phyloP scores from a whole-genome alignment of 73 alveolate genomes.

The Effrenium voratum region DNA sequence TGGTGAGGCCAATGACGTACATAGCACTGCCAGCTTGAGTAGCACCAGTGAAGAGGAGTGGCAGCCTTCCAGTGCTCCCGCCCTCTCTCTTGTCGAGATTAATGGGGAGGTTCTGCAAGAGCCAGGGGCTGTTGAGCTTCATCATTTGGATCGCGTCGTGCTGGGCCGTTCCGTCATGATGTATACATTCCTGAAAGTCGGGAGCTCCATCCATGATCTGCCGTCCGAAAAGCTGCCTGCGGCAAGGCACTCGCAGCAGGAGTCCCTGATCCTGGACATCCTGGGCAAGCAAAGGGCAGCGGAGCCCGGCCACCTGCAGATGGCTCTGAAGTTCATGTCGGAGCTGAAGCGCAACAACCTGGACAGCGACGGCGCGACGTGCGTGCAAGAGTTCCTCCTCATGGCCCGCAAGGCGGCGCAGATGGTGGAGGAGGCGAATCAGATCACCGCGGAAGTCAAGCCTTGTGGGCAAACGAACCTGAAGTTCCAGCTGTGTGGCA shows the following conservation, averaged over 20 bases:
- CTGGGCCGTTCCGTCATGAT: slow-evolving; percentile 71
- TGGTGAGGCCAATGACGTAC: not conserved
- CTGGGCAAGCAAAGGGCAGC: slow-evolving; percentile 74
- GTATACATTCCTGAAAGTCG: slow-evolving; percentile 40
- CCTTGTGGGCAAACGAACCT: slow-evolving; percentile 70
- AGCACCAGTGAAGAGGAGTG: slow-evolving; percentile 76
- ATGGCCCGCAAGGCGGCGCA: slow-evolving; percentile 91
- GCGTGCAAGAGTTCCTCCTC: slow-evolving; percentile 72
- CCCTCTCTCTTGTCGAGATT: not conserved
- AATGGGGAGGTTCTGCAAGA: slow-evolving; percentile 41
- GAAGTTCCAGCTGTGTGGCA: slow-evolving; percentile 73
- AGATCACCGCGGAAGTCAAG: slow-evolving; percentile 80
- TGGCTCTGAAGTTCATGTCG: slow-evolving; percentile 88
- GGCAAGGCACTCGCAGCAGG: slow-evolving; percentile 76
- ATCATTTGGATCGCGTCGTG: slow-evolving; percentile 76
- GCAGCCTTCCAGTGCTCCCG: slow-evolving; percentile 17
- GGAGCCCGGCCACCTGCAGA: slow-evolving; percentile 79
- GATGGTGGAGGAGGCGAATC: slow-evolving; percentile 91
- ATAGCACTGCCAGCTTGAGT: not conserved
- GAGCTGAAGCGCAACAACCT: slow-evolving; percentile 79
- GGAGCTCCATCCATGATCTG: slow-evolving; percentile 54
- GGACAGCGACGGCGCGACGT: slow-evolving; percentile 77
- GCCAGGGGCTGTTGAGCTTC: slow-evolving; percentile 40
- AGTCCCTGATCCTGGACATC: slow-evolving; percentile 61
- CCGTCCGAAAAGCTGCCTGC: slow-evolving; percentile 50